Percentiles rank a stretch among this genome's conserved stretches.
These are phyloP conservation scores for Hypoxylon perforatum DNA, from an alignment of 495 filamentous ascomycete genomes.

Conservation along the genomic window DNA sequence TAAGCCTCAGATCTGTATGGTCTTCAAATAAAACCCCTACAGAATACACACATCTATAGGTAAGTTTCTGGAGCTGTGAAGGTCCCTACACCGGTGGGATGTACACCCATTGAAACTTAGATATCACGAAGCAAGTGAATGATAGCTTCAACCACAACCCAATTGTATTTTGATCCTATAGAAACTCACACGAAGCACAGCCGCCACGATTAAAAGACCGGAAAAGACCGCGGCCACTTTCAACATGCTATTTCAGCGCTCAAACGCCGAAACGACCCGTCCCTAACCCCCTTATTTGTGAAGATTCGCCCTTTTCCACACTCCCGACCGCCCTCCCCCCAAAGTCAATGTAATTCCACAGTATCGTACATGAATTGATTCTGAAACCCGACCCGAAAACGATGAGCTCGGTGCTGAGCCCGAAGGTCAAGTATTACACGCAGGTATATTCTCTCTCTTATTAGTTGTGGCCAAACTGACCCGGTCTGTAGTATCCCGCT, in stretches of 20 bases:
- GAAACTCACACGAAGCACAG: slow-evolving; percentile 11
- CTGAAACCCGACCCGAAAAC: slow-evolving; percentile 7
- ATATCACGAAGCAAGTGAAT: neutral
- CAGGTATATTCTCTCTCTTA: slow-evolving; percentile 1
- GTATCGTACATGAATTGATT: slow-evolving; percentile 34
- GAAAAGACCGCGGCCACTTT: slow-evolving; percentile 15
- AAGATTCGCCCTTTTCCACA: slow-evolving; percentile 18
- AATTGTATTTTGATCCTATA: slow-evolving; percentile 34
- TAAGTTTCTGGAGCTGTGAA: no score
- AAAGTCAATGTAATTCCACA: slow-evolving; percentile 24
- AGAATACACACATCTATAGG: no score
- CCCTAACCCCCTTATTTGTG: slow-evolving; percentile 2
- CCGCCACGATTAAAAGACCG: slow-evolving; percentile 24
- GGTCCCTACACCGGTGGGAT: no score
- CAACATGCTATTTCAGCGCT: slow-evolving; percentile 22
- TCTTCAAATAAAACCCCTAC: no score
- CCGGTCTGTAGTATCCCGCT: slow-evolving; percentile 8
- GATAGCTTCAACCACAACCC: slow-evolving; percentile 24
- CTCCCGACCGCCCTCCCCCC: slow-evolving; percentile 16
- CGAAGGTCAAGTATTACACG: slow-evolving; percentile 25
- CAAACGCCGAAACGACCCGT: slow-evolving; percentile 29
- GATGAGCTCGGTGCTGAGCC: slow-evolving; percentile 6
- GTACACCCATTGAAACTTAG: no score
- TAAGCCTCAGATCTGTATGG: no score
- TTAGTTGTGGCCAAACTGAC: slow-evolving; percentile 7